Evolutionary conservation across 202 grass and related monocot genomes (phyloP).

Genomic region (Zoysia matrella): DNA sequence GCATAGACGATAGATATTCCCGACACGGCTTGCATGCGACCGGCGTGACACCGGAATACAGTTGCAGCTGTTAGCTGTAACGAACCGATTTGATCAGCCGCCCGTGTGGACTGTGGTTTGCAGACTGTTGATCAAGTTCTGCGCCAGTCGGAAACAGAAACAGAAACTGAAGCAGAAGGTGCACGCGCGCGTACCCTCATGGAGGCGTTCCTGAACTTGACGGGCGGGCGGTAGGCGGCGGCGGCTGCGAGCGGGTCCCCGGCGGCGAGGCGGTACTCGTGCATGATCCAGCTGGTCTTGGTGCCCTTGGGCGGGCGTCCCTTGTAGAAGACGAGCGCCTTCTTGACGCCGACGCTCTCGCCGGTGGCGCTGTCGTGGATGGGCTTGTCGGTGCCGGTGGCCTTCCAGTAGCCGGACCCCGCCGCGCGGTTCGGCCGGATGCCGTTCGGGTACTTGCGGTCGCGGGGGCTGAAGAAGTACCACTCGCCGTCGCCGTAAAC

Average conservation of each 20-base stretch:
- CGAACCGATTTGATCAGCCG: too few species aligned
- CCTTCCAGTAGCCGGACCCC: constrained; percentile 95
- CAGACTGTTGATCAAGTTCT: too few species aligned
- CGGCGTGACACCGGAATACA: constrained; percentile 32
- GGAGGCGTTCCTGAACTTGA: constrained; percentile 76
- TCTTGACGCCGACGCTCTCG: constrained; percentile 70
- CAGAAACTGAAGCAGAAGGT: too few species aligned
- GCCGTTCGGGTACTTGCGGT: constrained; percentile 84
- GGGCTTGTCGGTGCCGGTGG: constrained; percentile 94
- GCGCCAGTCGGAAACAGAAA: too few species aligned
- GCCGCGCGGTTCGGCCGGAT: constrained; percentile 89
- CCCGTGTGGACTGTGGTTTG: too few species aligned
- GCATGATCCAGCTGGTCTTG: constrained; percentile 97
- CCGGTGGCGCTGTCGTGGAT: constrained; percentile 57
- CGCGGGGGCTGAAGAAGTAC: background rate
- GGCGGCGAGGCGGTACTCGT: constrained; percentile 79
- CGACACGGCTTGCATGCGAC: constrained; percentile 7
- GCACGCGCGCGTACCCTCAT: constrained; percentile 71
- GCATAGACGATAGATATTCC: too few species aligned
- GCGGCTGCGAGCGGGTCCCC: background rate
- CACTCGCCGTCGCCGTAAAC: background rate
- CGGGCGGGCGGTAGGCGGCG: constrained; percentile 40
- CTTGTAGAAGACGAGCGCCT: constrained; percentile 85
- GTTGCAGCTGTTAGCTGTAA: constrained; percentile 6
- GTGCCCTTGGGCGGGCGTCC: constrained; percentile 79